Conservation (phyloP, 139 green algal species). For the Tetradesmus lagerheimii region DNA sequence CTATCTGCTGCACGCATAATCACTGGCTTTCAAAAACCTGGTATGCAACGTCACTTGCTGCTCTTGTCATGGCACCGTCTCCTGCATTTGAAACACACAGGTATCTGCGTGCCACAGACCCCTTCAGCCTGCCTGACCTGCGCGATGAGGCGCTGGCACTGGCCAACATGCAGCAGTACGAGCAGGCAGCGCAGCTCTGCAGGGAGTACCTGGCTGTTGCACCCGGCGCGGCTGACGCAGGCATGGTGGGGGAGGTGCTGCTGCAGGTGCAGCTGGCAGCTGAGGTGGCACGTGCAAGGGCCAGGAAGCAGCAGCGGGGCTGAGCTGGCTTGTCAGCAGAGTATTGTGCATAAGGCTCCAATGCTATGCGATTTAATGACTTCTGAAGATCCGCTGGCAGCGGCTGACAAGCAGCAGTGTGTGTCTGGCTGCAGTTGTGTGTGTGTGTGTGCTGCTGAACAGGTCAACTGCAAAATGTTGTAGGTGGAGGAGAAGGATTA, state of each 20-base stretch:
- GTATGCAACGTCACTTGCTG: neutral
- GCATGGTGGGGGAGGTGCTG: constrained; percentile 46
- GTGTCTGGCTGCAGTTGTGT: too few relatives aligned
- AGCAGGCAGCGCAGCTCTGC: constrained; percentile 2
- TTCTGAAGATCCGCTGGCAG: too few relatives aligned
- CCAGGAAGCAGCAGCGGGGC: neutral
- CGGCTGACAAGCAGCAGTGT: too few relatives aligned
- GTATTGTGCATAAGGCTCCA: too few relatives aligned
- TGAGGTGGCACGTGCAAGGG: neutral
- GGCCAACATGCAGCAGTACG: neutral
- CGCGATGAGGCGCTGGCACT: constrained; percentile 34
- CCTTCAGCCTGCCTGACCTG: constrained; percentile 41
- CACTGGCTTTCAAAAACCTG: too few relatives aligned
- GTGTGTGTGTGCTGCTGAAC: too few relatives aligned
- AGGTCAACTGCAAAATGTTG: too few relatives aligned
- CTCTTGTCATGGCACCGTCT: neutral
- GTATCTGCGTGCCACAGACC: constrained; percentile 42
- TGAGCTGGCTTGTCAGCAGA: neutral
- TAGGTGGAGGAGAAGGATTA: too few relatives aligned
- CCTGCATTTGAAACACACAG: neutral
- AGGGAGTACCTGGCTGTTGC: constrained; percentile 45
- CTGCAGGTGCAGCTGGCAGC: constrained; percentile 18
- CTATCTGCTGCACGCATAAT: neutral
- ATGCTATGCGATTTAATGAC: too few relatives aligned
- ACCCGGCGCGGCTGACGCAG: constrained; percentile 32